Percentiles rank a stretch among this genome's conserved stretches.
Evolutionary conservation across 495 filamentous ascomycete genomes (phyloP).

Genomic region (Apodospora peruviana): DNA sequence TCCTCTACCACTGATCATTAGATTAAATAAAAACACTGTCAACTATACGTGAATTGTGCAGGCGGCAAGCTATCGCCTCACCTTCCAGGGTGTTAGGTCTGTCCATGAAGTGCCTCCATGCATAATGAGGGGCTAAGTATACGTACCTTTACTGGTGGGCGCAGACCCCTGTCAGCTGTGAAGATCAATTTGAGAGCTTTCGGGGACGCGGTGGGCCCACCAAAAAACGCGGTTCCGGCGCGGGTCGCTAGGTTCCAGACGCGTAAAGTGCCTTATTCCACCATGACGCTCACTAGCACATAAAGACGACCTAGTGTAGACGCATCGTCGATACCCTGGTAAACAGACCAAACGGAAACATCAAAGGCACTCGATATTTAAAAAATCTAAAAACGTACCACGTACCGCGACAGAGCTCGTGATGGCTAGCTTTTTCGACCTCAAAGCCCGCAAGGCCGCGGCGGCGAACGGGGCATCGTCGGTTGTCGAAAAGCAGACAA

Average conservation of each 20-base stretch:
- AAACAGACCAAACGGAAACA: neutral
- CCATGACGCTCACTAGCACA: neutral
- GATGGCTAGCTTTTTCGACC: constrained; percentile 88
- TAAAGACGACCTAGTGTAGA: neutral
- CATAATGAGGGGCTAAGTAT: too few relatives aligned
- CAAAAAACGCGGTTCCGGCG: constrained; percentile 5
- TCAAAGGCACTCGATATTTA: neutral
- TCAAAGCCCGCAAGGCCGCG: constrained; percentile 85
- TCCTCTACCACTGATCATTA: too few relatives aligned
- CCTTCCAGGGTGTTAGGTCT: too few relatives aligned
- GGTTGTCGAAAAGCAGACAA: constrained; percentile 50
- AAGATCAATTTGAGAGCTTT: neutral
- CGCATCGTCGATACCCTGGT: too few relatives aligned
- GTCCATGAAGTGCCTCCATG: too few relatives aligned
- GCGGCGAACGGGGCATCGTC: constrained; percentile 50
- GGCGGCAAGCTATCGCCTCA: too few relatives aligned
- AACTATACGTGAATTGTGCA: too few relatives aligned
- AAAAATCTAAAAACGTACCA: neutral
- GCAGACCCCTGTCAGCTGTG: too few relatives aligned
- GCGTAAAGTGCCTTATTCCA: constrained; percentile 12
- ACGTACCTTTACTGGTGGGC: too few relatives aligned
- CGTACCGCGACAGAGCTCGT: neutral
- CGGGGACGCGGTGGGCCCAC: neutral
- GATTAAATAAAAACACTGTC: too few relatives aligned
- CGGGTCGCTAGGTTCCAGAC: constrained; percentile 2